A percentile compares a stretch with the other conserved stretches of the same genome.
Conservation (phyloP, 352 stramenopile species). For the Pythium rishiriense region DNA sequence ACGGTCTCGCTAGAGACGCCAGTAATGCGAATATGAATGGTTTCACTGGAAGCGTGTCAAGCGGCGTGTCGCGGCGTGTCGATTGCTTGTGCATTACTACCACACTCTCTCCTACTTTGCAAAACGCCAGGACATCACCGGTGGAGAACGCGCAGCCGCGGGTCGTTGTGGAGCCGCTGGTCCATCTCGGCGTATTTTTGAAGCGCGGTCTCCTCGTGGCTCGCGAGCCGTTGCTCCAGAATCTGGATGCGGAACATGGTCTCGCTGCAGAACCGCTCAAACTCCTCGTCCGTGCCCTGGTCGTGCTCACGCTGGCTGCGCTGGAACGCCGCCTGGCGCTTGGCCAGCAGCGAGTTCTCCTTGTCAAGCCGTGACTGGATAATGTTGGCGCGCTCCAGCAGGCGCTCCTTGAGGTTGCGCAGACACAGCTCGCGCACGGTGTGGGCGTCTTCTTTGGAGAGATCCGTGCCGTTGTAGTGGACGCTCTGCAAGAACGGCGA, state of each 20-base stretch:
- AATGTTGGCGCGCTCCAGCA: conserved; percentile 94
- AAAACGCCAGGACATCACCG: conserved; percentile 5
- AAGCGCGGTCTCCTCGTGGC: conserved; percentile 92
- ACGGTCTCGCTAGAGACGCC: conserved; percentile 11
- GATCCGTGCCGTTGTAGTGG: conserved; percentile 37
- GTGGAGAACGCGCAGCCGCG: conserved; percentile 74
- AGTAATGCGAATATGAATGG: conserved; percentile 81
- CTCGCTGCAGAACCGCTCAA: conserved; percentile 93
- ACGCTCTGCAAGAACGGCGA: conserved; percentile 92
- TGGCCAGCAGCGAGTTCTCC: conserved; percentile 89
- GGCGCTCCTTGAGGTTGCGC: conserved; percentile 90
- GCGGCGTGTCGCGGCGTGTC: neutral
- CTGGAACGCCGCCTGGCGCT: conserved; percentile 92
- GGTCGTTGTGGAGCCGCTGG: conserved; percentile 88
- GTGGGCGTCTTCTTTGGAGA: conserved; percentile 88
- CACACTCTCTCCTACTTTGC: neutral
- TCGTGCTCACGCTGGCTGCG: conserved; percentile 91
- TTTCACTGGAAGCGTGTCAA: conserved; percentile 50
- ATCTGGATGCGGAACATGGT: conserved; percentile 97
- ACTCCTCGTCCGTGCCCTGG: conserved; percentile 91
- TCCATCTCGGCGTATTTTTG: conserved; percentile 95
- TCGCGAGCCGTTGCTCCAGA: conserved; percentile 90
- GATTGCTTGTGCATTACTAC: neutral
- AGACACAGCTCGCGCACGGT: conserved; percentile 89
- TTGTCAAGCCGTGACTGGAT: conserved; percentile 93